Base-by-base conservation (phyloP, 306 rosid genomes). In the Pyrus bretschneideri region DNA sequence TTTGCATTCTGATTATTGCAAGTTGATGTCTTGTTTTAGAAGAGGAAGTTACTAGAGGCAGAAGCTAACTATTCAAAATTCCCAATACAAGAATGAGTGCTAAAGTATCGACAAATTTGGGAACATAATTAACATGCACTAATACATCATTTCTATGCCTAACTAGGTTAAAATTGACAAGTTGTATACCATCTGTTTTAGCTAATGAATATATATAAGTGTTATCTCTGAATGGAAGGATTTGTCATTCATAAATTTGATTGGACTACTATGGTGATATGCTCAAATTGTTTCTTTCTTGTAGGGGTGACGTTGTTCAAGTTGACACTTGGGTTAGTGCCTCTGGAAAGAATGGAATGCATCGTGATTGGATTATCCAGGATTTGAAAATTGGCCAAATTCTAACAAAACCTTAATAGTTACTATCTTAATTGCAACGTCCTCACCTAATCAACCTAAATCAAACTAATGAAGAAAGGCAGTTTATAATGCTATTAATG, bases 281-380 rank as follows among this genome's bases (percentile, higher is more conserved):
- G 21, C 23, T 68, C 58, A 59, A 71, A 67, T 58, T 38, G 33
- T 75, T 15, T 85, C 31, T 85, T 33, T 63, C 11, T 77, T 78
- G 44, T 88, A 96, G 99, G 99, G 98, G 98, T 76, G 99, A 96
- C 78, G 87, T 91, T 77, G 99, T 93, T 87, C 93, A 93, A 79
- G 97, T 96, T 67, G 94, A 92, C 86, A 92, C 98, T 75, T 92
- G 96, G 97, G 99, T 91, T 71, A 84, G 93, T 83, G 86, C 84
- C 74, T 92, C 97, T 1, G 99, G 99, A 73, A 96, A 92, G 82
- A 91, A 96, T 86, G 96, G 98, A 49, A 93, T 96, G 99, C 97
- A 94, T 17, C 99, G 99, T 72, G 98, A 96, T 87, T 96, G 99
- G 99, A 86, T 91, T 57, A 76, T 96, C 79, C 84, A 90, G 3